A percentile compares a stretch with the other conserved stretches of the same genome.
Evolutionary conservation across 108 stramenopile genomes (phyloP).

Genomic region (Fistulifera pelliculosa): DNA sequence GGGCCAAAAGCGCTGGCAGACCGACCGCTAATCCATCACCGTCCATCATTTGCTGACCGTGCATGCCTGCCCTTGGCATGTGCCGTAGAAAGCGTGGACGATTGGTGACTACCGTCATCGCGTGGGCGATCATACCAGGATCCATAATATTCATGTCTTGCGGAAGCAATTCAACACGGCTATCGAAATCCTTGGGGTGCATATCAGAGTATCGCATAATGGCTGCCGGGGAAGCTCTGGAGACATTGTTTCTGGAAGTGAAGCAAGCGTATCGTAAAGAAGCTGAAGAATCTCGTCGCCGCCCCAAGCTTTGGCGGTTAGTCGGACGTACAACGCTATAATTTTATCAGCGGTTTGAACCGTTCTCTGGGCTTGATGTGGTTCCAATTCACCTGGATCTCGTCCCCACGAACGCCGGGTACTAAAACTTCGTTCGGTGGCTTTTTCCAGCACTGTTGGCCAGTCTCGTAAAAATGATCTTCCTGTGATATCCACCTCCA

Average conservation of each 20-base stretch:
- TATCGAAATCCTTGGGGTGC: slow-evolving; percentile 58
- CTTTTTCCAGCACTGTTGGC: slow-evolving; percentile 26
- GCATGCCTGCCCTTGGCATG: slow-evolving; percentile 6
- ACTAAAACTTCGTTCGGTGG: neutral
- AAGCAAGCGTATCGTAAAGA: slow-evolving; percentile 18
- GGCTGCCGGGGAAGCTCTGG: slow-evolving; percentile 27
- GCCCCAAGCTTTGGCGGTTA: slow-evolving; percentile 40
- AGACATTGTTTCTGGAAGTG: slow-evolving; percentile 9
- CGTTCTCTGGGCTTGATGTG: slow-evolving; percentile 5
- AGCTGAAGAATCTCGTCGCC: slow-evolving; percentile 14
- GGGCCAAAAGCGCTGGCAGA: slow-evolving; percentile 18
- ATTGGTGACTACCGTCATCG: slow-evolving; percentile 61
- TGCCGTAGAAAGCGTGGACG: slow-evolving; percentile 50
- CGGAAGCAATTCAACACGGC: slow-evolving; percentile 55
- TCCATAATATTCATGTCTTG: slow-evolving; percentile 71
- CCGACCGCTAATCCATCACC: slow-evolving; percentile 13
- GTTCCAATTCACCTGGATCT: neutral
- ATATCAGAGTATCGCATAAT: slow-evolving; percentile 49
- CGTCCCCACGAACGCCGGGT: too few species aligned
- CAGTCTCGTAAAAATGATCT: slow-evolving; percentile 43
- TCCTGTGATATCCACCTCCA: slow-evolving; percentile 30
- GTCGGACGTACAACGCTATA: slow-evolving; percentile 32
- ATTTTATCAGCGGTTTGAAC: slow-evolving; percentile 23
- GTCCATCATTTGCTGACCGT: slow-evolving; percentile 4
- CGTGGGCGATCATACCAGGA: slow-evolving; percentile 53